Evolutionary conservation across 148 eudicot species (phyloP).

Genomic region (Spergularia marina): DNA sequence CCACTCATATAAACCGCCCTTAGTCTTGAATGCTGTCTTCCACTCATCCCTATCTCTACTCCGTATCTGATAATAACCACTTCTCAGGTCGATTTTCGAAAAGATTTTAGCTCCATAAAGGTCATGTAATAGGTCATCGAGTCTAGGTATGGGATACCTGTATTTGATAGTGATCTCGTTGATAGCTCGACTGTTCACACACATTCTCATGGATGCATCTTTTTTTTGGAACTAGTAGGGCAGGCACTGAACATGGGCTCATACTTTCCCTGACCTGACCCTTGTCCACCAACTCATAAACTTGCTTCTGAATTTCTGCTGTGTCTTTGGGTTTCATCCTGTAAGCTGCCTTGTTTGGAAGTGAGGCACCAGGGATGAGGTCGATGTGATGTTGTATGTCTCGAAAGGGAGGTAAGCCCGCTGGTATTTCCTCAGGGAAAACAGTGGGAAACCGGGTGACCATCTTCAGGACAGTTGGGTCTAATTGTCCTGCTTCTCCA

Average conservation of each 20-base stretch:
- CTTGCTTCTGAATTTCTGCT: conserved; percentile 6
- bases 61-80: no score
- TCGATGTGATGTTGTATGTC: conserved; percentile 19
- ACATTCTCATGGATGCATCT: neutral
- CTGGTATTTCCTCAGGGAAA: neutral
- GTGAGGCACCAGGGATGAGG: neutral
- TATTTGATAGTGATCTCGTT: conserved; percentile 1
- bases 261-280: neutral
- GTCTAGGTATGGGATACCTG: neutral
- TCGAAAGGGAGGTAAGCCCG: neutral
- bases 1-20: neutral
- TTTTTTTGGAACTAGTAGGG: neutral
- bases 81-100: no score
- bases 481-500: neutral
- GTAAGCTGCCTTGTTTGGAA: neutral
- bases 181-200: neutral
- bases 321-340: neutral
- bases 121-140: neutral
- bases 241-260: neutral
- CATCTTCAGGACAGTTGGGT: neutral
- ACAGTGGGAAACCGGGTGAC: neutral
- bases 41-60: neutral
- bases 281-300: neutral
- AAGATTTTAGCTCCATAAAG: neutral
- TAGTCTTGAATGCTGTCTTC: neutral